phyloP scores from a whole-genome alignment of 768 basidiomycete genomes.

The Phallus indusiatus region DNA sequence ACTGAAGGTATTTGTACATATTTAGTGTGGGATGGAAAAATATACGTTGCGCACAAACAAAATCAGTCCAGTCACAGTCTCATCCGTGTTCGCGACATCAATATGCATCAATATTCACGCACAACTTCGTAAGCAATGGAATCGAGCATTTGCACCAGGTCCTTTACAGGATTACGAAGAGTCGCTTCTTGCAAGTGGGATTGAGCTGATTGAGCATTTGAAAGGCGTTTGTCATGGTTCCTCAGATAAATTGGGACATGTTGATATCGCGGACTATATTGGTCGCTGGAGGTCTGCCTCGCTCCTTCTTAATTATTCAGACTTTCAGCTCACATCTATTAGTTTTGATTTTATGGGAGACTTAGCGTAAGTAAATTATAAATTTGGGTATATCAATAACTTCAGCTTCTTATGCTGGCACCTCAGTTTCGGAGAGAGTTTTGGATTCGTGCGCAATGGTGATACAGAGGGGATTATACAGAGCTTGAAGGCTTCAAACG shows the following conservation, averaged over 20 bases:
- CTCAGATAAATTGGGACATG: too few relatives aligned
- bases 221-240: too few relatives aligned
- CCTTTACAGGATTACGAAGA: too few relatives aligned
- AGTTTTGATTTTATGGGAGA: slow-evolving; percentile 32
- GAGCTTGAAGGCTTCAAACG: slow-evolving; percentile 28
- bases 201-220: too few relatives aligned
- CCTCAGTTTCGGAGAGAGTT: slow-evolving; percentile 28
- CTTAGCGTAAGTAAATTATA: slow-evolving; percentile 22
- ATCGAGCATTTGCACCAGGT: neutral
- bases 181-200: too few relatives aligned
- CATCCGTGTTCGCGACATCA: neutral
- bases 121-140: neutral
- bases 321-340: neutral
- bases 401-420: neutral
- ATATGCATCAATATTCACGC: neutral
- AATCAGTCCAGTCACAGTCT: too few relatives aligned
- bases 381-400: neutral
- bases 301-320: neutral
- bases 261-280: neutral
- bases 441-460: slow-evolving; percentile 27
- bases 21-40: too few relatives aligned
- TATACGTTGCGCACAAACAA: too few relatives aligned
- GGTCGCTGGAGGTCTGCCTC: neutral
- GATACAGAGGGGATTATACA: slow-evolving; percentile 36
- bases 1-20: too few relatives aligned